Base-by-base conservation (phyloP, 75 land plant species). In the Azolla pinnata region DNA sequence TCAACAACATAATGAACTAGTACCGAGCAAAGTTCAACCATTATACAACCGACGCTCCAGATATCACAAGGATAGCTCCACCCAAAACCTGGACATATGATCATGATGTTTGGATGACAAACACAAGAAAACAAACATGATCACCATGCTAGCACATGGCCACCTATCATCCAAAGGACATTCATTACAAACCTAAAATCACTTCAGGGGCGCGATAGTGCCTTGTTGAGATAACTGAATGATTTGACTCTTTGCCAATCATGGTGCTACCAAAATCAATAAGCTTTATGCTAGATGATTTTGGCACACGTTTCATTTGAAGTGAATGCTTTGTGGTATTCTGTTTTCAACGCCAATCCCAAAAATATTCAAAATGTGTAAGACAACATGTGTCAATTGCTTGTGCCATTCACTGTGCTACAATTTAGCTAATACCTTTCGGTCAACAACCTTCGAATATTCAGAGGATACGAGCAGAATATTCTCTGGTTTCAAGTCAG, bases 121-220 rank as follows among this genome's bases (percentile, higher is more conserved):
- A 35, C 40, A 49, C 52, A 7, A 49, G 23, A 49, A 49, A n/a
- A 40, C 14, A 9, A 9, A 16, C 9, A 40, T 16, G 16, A 9
- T 40, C 9, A 9, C 44, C 9, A 9, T 40, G 44, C 44, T 9
- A 40, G 44, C 44, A 16, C 9, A 40, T 40, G 14, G 9, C 9
- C 14, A 40, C 14, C 14, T 40, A 16, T 16, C 44, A 40, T 9
- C 44, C 44, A 40, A 40, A 40, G 16, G 44, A 9, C n/a, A n/a
- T n/a, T n/a, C 2, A 31, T 25, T 10, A 23, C 71, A 67, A 56
- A 87, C 92, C 92, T 47, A 87, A 65, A 38, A 87, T 87, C 47
- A 87, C 81, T 56, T 87, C 92, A 46, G 92, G 92, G 24, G 92
- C 92, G 56, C 87, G 79, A 59, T 83, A 87, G 67, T 87, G 92